These are phyloP conservation scores for Hevea brasiliensis DNA, from an alignment of 345 rosid species.

Conservation along the genomic window DNA sequence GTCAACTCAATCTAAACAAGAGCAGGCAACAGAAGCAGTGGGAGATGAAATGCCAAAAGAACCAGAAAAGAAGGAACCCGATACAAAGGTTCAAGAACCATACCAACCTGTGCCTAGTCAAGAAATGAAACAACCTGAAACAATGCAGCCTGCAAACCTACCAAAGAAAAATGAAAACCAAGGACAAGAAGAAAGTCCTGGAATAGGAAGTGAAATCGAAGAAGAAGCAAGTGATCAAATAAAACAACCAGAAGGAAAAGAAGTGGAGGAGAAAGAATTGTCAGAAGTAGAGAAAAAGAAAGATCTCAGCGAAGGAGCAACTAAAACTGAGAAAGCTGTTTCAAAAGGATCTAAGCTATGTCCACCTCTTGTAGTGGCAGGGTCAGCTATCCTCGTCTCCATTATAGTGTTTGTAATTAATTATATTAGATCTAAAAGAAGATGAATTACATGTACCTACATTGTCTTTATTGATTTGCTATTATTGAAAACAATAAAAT, in stretches of 20 bases:
- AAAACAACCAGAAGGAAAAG: background rate
- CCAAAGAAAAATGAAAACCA: too few species aligned
- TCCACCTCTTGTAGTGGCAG: slow-evolving; percentile 43
- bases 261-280: slow-evolving; percentile 11
- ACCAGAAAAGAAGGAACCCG: slow-evolving; percentile 17
- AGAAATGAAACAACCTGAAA: slow-evolving; percentile 1
- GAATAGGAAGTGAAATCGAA: background rate
- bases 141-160: background rate
- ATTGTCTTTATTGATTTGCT: background rate
- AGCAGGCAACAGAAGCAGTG: background rate
- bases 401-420: slow-evolving; percentile 52
- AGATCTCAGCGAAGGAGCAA: slow-evolving; percentile 13
- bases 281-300: slow-evolving; percentile 19
- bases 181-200: too few species aligned
- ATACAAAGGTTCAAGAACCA: slow-evolving; percentile 10
- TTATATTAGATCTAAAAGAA: slow-evolving; percentile 48
- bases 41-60: slow-evolving; percentile 14
- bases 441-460: slow-evolving; percentile 4
- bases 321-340: slow-evolving; percentile 1
- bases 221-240: background rate
- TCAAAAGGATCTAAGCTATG: slow-evolving; percentile 25
- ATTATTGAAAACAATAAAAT: background rate
- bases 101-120: slow-evolving; percentile 2
- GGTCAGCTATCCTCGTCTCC: slow-evolving; percentile 57
- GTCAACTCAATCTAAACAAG: slow-evolving; percentile 12